A percentile compares a stretch with the other conserved stretches of the same genome.
Conservation (phyloP, 2,329 filamentous ascomycete species). For the Colletotrichum somersetense region DNA sequence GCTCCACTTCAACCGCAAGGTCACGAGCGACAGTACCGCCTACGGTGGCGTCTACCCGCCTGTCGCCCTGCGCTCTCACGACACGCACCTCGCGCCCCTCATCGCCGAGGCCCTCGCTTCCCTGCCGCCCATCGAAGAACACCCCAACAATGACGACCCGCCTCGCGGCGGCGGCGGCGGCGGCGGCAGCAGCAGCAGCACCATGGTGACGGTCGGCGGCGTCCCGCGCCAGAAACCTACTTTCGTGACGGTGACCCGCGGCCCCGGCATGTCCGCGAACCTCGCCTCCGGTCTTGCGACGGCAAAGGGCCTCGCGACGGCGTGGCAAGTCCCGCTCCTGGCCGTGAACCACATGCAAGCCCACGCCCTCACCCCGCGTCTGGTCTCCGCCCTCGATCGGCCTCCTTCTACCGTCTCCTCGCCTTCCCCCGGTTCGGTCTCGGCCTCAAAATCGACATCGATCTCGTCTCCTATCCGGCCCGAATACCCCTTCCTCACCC, state of each 20-base stretch:
- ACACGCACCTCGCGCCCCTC: slow-evolving; percentile 75
- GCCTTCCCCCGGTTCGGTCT: not conserved
- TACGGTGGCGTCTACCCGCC: slow-evolving; percentile 86
- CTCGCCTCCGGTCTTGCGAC: slow-evolving; percentile 83
- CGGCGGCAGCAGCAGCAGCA: not conserved
- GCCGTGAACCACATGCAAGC: slow-evolving; percentile 98
- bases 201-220: slow-evolving; percentile 35
- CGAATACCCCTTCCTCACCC: slow-evolving; percentile 86
- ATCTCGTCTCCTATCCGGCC: slow-evolving; percentile 47
- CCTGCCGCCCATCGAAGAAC: slow-evolving; percentile 56
- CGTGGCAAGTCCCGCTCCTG: slow-evolving; percentile 85
- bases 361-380: slow-evolving; percentile 87
- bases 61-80: slow-evolving; percentile 81
- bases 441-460: no score
- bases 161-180: slow-evolving; percentile 11
- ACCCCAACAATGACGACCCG: slow-evolving; percentile 2
- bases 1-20: slow-evolving; percentile 83
- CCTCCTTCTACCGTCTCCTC: not conserved
- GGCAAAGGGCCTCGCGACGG: slow-evolving; percentile 87
- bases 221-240: slow-evolving; percentile 69
- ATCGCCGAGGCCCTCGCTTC: slow-evolving; percentile 71
- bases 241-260: slow-evolving; percentile 89
- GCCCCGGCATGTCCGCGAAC: slow-evolving; percentile 88
- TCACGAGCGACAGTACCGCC: slow-evolving; percentile 82
- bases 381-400: slow-evolving; percentile 73